phyloP scores from a whole-genome alignment of 192 early-diverging fungal genomes.

The Jimgerdemannia flammicorona region DNA sequence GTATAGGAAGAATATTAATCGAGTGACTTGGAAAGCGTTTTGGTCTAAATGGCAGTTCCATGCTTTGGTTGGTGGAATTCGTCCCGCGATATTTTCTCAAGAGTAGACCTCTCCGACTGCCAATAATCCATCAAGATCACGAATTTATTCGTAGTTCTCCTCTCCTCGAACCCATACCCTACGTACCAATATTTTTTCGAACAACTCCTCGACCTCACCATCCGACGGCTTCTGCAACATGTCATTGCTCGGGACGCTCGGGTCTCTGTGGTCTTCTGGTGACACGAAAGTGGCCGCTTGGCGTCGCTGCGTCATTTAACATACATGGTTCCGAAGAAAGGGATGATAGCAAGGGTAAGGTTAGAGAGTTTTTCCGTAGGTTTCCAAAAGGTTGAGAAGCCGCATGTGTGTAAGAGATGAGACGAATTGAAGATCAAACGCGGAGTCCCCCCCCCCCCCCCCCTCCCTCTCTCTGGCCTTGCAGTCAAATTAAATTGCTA shows the following conservation, averaged over 20 bases:
- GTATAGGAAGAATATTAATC: not conserved
- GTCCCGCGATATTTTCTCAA: too few species aligned
- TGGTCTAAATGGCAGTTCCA: too few species aligned
- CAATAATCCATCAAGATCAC: too few species aligned
- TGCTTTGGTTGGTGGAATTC: too few species aligned
- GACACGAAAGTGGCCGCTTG: conserved; percentile 13
- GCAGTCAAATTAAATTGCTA: not conserved
- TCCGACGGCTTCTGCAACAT: conserved; percentile 26
- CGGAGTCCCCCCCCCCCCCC: too few species aligned
- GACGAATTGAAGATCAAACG: too few species aligned
- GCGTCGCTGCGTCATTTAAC: conserved; percentile 11
- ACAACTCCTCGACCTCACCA: conserved; percentile 47
- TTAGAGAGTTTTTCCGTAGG: not conserved
- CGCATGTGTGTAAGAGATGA: too few species aligned
- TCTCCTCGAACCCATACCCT: not conserved
- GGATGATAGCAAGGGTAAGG: not conserved
- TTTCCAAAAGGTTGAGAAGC: too few species aligned
- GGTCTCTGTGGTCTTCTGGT: conserved; percentile 1
- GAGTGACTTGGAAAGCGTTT: not conserved
- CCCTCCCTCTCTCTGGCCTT: too few species aligned
- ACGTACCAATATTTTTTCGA: conserved; percentile 55
- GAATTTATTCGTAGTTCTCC: too few species aligned
- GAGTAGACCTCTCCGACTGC: too few species aligned
- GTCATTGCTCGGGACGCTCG: not conserved
- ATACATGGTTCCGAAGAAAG: not conserved